Conservation (phyloP, 805 yeast genomes). For the Metschnikowia amazonensis region DNA sequence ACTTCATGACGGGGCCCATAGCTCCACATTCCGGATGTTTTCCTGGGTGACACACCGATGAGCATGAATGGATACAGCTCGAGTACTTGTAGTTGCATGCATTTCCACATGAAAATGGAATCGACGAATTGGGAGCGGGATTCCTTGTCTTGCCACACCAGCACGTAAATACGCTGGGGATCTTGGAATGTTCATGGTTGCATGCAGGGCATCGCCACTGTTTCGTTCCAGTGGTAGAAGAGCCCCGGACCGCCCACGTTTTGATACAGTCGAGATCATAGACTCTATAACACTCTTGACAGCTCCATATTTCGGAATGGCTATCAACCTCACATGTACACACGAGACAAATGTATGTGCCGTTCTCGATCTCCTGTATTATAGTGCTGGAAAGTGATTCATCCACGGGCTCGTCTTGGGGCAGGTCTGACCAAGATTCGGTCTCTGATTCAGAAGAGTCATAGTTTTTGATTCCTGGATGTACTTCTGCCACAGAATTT, state of each 20-base stretch:
- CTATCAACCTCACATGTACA: conserved; percentile 81
- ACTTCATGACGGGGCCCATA: conserved; percentile 62
- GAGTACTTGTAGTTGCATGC: conserved; percentile 58
- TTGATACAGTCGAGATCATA: conserved; percentile 81
- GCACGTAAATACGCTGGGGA: conserved; percentile 62
- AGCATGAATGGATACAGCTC: conserved; percentile 70
- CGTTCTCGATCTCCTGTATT: conserved; percentile 55
- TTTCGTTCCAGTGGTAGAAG: conserved; percentile 55
- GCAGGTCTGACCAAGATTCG: neutral
- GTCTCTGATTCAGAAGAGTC: conserved; percentile 10
- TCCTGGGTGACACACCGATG: conserved; percentile 82
- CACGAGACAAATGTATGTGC: conserved; percentile 78
- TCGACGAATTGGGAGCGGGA: conserved; percentile 54
- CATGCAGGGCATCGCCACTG: conserved; percentile 89
- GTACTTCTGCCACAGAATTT: neutral
- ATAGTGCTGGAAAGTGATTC: conserved; percentile 42
- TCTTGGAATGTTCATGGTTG: conserved; percentile 46
- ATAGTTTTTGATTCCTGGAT: neutral
- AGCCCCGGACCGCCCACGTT: conserved; percentile 82
- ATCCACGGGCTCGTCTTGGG: conserved; percentile 17
- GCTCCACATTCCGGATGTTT: conserved; percentile 82
- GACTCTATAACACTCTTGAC: conserved; percentile 72
- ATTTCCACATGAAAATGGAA: conserved; percentile 89
- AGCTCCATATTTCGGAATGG: conserved; percentile 70
- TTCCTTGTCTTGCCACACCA: conserved; percentile 84